These are phyloP conservation scores for Neurospora sublineolata DNA, from an alignment of 495 filamentous ascomycete genomes.

Conservation along the genomic window DNA sequence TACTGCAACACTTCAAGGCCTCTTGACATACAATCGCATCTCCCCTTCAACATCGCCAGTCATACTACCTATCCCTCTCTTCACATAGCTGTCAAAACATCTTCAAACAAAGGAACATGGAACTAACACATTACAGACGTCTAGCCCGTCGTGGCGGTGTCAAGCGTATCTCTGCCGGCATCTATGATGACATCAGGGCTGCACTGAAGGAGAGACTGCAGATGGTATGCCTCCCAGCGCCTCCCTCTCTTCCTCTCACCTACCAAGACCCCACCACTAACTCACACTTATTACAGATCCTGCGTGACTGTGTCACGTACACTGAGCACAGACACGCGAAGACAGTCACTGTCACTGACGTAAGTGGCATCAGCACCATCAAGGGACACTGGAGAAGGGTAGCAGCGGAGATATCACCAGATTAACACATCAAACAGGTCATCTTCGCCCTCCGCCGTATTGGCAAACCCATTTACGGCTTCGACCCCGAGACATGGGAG, in stretches of 20 bases:
- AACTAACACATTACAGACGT: conserved; percentile 38
- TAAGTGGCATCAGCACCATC: conserved; percentile 20
- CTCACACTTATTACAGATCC: conserved; percentile 34
- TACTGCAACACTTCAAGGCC: background rate
- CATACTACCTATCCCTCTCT: background rate
- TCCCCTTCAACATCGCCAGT: background rate
- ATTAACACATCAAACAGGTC: conserved; percentile 34
- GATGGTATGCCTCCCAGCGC: conserved; percentile 27
- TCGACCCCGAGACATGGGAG: conserved; percentile 24
- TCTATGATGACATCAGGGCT: conserved; percentile 60
- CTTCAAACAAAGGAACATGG: background rate
- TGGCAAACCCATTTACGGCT: conserved; percentile 41
- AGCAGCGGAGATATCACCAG: background rate
- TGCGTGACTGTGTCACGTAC: conserved; percentile 39
- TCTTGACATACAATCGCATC: background rate
- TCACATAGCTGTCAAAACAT: background rate
- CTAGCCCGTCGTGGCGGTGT: conserved; percentile 71
- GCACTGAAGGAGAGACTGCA: conserved; percentile 42
- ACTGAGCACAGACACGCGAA: conserved; percentile 41
- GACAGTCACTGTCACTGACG: conserved; percentile 55
- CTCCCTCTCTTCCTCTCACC: background rate
- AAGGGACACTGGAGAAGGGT: background rate
- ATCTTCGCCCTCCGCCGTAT: conserved; percentile 44
- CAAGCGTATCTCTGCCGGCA: conserved; percentile 51
- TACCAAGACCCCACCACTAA: background rate